Base-by-base conservation (phyloP, 352 stramenopile genomes). In the Phytophthora syringae region DNA sequence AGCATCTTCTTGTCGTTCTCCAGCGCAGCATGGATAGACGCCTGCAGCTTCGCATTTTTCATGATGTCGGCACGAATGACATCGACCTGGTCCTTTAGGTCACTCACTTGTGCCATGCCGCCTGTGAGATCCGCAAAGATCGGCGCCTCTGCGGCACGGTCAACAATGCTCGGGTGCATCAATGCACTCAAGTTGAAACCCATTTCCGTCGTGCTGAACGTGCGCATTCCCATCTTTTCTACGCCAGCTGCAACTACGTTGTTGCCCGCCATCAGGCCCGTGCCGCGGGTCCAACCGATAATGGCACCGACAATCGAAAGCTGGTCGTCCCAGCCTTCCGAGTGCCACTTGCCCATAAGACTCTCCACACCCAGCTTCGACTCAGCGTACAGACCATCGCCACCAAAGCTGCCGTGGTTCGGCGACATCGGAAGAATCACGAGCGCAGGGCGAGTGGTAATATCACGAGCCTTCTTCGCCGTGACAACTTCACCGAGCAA, bases 201-300 rank as follows among this genome's bases (percentile, higher is more conserved):
- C 84, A 95, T 96, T 72, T 97, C 85, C 18, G 74, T 83, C 10
- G 84, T 92, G 54, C 76, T 94, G 63, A 97, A 97, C 21, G 88
- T 97, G 53, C 89, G 84, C 45, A 93, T 80, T 52, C 84, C 82
- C 30, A 94, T 75, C 48, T 86, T 82, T 66, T 97, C 89, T 21
- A 97, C 76, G 18, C 86, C 88, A 7, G 79, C 74, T 18, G 89
- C 86, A 16, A 94, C 89, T 6, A 94, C 76, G 57, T 97, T 95
- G 72, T 97, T 97, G n/a, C 86, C 80, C 22, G 76, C 82, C 89
- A 97, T 97, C 21, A 97, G 80, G 13, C 85, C 88, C 0, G 89
- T 96, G 49, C 86, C 84, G 56, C 89, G 86, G 13, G 87, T 95
- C 89, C 88, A 97, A 25, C 89, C 89, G 51, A 97, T 96, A 44